These are phyloP conservation scores for Phytophthora aleatoria DNA, from an alignment of 352 stramenopile genomes.

Conservation along the genomic window DNA sequence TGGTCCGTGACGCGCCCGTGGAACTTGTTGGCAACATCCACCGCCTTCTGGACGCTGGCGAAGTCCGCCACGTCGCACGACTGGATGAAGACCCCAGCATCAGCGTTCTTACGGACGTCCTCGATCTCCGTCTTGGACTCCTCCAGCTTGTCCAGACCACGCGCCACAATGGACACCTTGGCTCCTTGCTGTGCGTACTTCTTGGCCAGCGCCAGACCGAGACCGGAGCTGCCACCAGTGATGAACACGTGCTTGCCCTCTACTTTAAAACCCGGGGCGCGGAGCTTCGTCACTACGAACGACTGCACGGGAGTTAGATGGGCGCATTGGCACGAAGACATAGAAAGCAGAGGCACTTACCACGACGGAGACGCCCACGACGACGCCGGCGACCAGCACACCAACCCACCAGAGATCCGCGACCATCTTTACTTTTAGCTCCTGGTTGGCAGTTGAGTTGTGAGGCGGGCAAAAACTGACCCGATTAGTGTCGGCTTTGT, in stretches of 20 bases:
- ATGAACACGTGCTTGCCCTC: slow-evolving; percentile 86
- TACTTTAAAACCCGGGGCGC: slow-evolving; percentile 71
- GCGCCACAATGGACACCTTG: slow-evolving; percentile 78
- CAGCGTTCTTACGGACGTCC: slow-evolving; percentile 34
- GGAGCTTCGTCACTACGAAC: slow-evolving; percentile 64
- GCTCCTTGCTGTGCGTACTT: slow-evolving; percentile 72
- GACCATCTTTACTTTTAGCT: slow-evolving; percentile 27
- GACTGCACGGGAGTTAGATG: slow-evolving; percentile 42
- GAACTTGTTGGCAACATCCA: slow-evolving; percentile 71
- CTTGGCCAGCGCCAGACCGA: slow-evolving; percentile 70
- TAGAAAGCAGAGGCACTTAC: slow-evolving; percentile 30
- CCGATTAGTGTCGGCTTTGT: no score
- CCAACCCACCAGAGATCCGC: slow-evolving; percentile 53
- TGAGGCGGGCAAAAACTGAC: slow-evolving; percentile 3
- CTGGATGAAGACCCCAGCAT: slow-evolving; percentile 61
- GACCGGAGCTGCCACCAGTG: slow-evolving; percentile 69
- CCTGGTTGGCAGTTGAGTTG: slow-evolving; percentile 8
- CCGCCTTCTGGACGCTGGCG: slow-evolving; percentile 57
- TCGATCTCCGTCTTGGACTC: slow-evolving; percentile 70
- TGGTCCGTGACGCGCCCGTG: slow-evolving; percentile 73
- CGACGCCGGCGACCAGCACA: slow-evolving; percentile 42
- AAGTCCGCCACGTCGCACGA: slow-evolving; percentile 79
- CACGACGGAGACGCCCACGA: slow-evolving; percentile 58
- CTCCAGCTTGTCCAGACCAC: slow-evolving; percentile 60
- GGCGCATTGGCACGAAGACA: background rate